Conservation (phyloP, 2,329 filamentous ascomycete genomes). For the Coniochaeta prunicola region DNA sequence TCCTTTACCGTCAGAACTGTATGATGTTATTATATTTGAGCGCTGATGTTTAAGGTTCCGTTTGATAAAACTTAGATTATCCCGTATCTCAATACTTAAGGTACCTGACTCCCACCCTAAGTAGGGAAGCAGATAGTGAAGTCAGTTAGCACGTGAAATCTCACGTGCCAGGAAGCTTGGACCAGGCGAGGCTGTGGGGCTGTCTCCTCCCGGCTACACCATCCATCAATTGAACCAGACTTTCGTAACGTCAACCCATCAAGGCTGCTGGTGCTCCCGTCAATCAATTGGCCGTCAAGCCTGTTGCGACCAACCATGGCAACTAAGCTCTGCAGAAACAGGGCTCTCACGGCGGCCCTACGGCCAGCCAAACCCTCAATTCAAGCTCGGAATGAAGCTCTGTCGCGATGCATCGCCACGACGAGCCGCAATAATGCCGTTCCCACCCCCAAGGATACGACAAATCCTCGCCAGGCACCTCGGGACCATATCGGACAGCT, state of each 20-base stretch:
- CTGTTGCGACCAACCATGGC: constrained; percentile 42
- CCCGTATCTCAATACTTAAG: no score
- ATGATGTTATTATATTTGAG: no score
- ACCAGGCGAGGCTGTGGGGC: background rate
- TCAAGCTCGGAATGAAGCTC: constrained; percentile 28
- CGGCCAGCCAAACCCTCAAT: constrained; percentile 41
- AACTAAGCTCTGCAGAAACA: constrained; percentile 50
- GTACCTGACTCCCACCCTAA: no score
- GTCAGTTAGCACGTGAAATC: background rate
- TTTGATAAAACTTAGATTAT: no score
- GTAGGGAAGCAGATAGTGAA: no score
- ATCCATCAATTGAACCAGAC: constrained; percentile 1
- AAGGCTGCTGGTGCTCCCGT: background rate
- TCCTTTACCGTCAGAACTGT: no score
- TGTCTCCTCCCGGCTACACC: background rate
- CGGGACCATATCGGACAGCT: constrained; percentile 55
- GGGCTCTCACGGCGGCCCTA: constrained; percentile 48
- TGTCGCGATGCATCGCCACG: constrained; percentile 42
- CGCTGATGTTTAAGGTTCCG: no score
- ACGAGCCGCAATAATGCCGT: constrained; percentile 39
- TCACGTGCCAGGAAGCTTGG: background rate
- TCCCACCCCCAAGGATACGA: constrained; percentile 50
- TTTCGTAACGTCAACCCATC: background rate
- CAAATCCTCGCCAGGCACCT: constrained; percentile 61
- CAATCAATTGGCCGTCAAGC: constrained; percentile 37